Percentiles rank a stretch among this genome's conserved stretches.
These are phyloP conservation scores for Hypoxylon subgilvum DNA, from an alignment of 495 filamentous ascomycete genomes.

Conservation along the genomic window DNA sequence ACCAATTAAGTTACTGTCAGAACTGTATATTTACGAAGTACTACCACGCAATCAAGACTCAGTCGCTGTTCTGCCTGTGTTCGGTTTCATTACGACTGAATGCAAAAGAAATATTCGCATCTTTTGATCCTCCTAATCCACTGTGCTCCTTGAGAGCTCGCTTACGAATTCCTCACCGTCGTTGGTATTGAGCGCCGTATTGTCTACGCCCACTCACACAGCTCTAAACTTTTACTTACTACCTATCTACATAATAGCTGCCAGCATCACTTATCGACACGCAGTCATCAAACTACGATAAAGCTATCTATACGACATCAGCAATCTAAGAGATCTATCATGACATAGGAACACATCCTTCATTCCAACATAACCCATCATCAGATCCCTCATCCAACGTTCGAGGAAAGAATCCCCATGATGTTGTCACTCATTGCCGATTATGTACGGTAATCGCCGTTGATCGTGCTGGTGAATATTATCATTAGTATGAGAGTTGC, in stretches of 20 bases:
- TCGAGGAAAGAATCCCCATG: not conserved
- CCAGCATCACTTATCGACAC: not conserved
- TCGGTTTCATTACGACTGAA: too few relatives aligned
- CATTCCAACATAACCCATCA: too few relatives aligned
- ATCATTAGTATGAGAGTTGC: slow-evolving; percentile 1
- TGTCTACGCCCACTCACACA: too few relatives aligned
- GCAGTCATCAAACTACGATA: not conserved
- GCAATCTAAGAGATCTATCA: slow-evolving; percentile 6
- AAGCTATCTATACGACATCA: not conserved
- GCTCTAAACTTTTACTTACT: too few relatives aligned
- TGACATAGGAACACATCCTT: not conserved
- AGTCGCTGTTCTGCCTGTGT: too few relatives aligned
- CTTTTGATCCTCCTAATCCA: too few relatives aligned
- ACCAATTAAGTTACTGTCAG: too few relatives aligned
- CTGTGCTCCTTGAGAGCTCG: too few relatives aligned
- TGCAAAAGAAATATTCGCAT: too few relatives aligned
- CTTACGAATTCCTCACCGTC: too few relatives aligned
- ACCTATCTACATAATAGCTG: too few relatives aligned
- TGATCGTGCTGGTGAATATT: slow-evolving; percentile 26
- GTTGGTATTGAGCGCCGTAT: too few relatives aligned
- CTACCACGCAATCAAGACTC: not conserved
- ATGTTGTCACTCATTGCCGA: not conserved
- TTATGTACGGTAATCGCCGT: slow-evolving; percentile 34
- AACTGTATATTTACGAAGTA: not conserved
- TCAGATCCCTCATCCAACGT: not conserved